Percentiles rank a stretch among this genome's conserved stretches.
phyloP scores from a whole-genome alignment of 2,329 filamentous ascomycete species.

The Apiospora koreana region DNA sequence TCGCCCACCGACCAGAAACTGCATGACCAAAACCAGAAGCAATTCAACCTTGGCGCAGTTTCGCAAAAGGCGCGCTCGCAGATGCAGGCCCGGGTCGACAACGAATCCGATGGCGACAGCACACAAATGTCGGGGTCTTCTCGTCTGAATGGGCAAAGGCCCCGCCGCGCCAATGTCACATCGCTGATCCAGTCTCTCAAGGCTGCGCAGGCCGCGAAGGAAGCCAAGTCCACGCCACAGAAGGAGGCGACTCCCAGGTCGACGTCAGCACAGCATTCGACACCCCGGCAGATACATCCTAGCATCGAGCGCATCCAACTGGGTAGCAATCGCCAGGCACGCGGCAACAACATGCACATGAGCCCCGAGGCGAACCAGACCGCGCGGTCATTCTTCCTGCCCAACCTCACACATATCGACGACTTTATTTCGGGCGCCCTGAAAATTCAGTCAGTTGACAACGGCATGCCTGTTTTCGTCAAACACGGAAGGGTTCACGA shows the following conservation, averaged over 20 bases:
- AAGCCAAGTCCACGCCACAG: slow-evolving; percentile 20
- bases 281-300: slow-evolving; percentile 10
- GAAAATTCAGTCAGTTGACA: slow-evolving; percentile 51
- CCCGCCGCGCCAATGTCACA: slow-evolving; percentile 33
- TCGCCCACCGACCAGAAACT: slow-evolving; percentile 45
- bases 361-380: slow-evolving; percentile 41
- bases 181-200: slow-evolving; percentile 34
- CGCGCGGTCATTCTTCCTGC: slow-evolving; percentile 54
- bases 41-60: slow-evolving; percentile 13
- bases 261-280: slow-evolving; percentile 18
- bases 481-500: slow-evolving; percentile 55
- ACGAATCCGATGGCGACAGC: slow-evolving; percentile 45
- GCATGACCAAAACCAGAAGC: slow-evolving; percentile 32
- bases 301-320: slow-evolving; percentile 10
- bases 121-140: slow-evolving; percentile 8
- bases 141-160: slow-evolving; percentile 15
- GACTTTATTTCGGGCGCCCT: slow-evolving; percentile 59
- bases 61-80: slow-evolving; percentile 36
- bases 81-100: slow-evolving; percentile 57
- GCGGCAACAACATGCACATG: slow-evolving; percentile 15
- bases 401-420: slow-evolving; percentile 55
- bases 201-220: slow-evolving; percentile 28
- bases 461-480: slow-evolving; percentile 58
- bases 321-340: slow-evolving; percentile 17
- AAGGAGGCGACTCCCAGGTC: not conserved